Conservation (phyloP, 2,329 filamentous ascomycete genomes). For the Hypoxylon sp. region DNA sequence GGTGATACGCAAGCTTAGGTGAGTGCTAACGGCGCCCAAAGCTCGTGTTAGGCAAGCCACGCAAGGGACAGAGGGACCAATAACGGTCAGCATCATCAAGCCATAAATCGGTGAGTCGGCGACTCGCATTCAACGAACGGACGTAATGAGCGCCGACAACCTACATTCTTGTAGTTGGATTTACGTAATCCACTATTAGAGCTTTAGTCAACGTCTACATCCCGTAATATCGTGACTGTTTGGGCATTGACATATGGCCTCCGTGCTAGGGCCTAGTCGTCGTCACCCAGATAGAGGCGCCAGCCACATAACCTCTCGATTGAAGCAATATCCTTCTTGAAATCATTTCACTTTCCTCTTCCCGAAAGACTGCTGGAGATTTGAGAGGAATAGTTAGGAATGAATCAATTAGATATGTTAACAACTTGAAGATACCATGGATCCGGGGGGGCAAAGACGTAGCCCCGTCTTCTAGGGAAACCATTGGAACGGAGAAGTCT, state of each 20-base stretch:
- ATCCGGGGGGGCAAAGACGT: conserved; percentile 3
- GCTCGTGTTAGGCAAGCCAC: conserved; percentile 19
- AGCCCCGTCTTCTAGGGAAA: conserved; percentile 5
- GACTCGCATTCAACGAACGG: conserved; percentile 27
- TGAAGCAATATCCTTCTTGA: neutral
- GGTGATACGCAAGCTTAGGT: conserved; percentile 20
- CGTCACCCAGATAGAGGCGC: neutral
- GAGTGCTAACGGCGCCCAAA: conserved; percentile 14
- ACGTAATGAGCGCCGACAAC: conserved; percentile 29
- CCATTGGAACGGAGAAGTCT: neutral
- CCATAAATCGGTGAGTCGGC: conserved; percentile 41
- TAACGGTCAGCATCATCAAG: conserved; percentile 14
- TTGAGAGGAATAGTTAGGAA: neutral
- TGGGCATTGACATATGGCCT: conserved; percentile 1
- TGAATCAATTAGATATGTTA: conserved; percentile 6
- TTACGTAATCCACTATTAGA: conserved; percentile 5
- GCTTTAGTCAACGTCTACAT: neutral
- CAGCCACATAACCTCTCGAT: conserved; percentile 1
- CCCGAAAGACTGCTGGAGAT: neutral
- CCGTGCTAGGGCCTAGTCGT: neutral
- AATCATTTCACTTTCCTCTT: neutral
- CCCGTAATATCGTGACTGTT: neutral
- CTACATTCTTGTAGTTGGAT: neutral
- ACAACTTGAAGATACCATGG: neutral
- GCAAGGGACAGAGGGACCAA: conserved; percentile 18